phyloP scores from a whole-genome alignment of 768 basidiomycete species.

The Leccinum pellstonianum region DNA sequence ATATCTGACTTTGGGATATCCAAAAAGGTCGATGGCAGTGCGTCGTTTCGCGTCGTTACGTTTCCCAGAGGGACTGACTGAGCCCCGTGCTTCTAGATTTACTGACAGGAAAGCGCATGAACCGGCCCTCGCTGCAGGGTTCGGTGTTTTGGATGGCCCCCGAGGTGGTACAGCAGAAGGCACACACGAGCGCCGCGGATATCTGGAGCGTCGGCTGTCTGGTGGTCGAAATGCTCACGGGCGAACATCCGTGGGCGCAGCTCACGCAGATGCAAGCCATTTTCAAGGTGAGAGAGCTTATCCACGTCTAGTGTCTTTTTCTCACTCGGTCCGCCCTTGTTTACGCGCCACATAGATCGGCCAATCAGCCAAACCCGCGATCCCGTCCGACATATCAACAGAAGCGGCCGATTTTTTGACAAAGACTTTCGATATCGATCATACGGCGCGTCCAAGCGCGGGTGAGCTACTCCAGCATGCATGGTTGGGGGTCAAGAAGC shows the following conservation, averaged over 20 bases:
- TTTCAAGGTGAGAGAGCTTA: slow-evolving; percentile 65
- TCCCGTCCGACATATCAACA: slow-evolving; percentile 86
- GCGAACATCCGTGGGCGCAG: slow-evolving; percentile 93
- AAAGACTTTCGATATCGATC: slow-evolving; percentile 83
- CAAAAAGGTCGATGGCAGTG: slow-evolving; percentile 95
- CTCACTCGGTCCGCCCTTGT: background rate
- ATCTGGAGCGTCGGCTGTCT: slow-evolving; percentile 97
- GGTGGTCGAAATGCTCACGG: slow-evolving; percentile 95
- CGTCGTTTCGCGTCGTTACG: slow-evolving; percentile 36
- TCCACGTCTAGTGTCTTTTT: background rate
- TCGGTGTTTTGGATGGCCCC: slow-evolving; percentile 99
- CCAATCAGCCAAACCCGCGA: slow-evolving; percentile 80
- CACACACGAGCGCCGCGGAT: slow-evolving; percentile 89
- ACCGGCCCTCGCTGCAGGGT: slow-evolving; percentile 93
- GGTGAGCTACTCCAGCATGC: slow-evolving; percentile 68
- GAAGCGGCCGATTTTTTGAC: slow-evolving; percentile 88
- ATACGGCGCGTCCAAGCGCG: slow-evolving; percentile 77
- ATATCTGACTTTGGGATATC: slow-evolving; percentile 97
- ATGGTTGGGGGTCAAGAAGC: slow-evolving; percentile 57
- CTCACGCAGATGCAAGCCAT: slow-evolving; percentile 99
- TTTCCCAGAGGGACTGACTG: slow-evolving; percentile 31
- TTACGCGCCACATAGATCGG: slow-evolving; percentile 66
- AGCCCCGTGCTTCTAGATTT: slow-evolving; percentile 32
- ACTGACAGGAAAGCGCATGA: slow-evolving; percentile 62
- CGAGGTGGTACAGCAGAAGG: slow-evolving; percentile 95